A percentile compares a stretch with the other conserved stretches of the same genome.
Conservation (phyloP, 2,329 filamentous ascomycete genomes). For the Botryotinia convoluta region DNA sequence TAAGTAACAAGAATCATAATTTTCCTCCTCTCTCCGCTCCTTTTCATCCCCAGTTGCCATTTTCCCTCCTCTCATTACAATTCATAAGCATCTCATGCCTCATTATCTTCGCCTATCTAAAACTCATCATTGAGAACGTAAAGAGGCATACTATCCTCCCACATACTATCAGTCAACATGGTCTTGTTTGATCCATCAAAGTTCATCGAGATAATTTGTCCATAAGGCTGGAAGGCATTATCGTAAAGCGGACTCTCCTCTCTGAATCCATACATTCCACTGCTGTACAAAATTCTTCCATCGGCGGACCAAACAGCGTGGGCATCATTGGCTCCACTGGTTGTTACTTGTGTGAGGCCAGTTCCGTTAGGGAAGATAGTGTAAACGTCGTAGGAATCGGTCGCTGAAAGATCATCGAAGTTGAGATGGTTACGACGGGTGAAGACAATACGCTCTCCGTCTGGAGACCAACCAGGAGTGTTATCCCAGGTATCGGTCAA, state of each 20-base stretch:
- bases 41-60: not conserved
- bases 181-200: conserved; percentile 41
- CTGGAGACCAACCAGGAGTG: conserved; percentile 42
- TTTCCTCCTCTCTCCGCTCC: not conserved
- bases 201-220: conserved; percentile 46
- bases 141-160: conserved; percentile 39
- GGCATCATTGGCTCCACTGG: conserved; percentile 43
- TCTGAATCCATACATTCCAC: conserved; percentile 45
- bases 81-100: not conserved
- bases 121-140: conserved; percentile 29
- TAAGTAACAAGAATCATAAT: not conserved
- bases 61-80: not conserved
- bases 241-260: conserved; percentile 44
- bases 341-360: conserved; percentile 21
- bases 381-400: not conserved
- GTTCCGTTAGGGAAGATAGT: not conserved
- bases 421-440: conserved; percentile 23
- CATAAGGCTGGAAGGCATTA: conserved; percentile 46
- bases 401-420: not conserved
- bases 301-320: conserved; percentile 46
- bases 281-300: conserved; percentile 43
- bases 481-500: conserved; percentile 44
- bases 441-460: conserved; percentile 43
- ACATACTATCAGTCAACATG: conserved; percentile 38
- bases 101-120: not conserved